Conservation (phyloP, 441 rosid species). For the Eutrema salsugineum region DNA sequence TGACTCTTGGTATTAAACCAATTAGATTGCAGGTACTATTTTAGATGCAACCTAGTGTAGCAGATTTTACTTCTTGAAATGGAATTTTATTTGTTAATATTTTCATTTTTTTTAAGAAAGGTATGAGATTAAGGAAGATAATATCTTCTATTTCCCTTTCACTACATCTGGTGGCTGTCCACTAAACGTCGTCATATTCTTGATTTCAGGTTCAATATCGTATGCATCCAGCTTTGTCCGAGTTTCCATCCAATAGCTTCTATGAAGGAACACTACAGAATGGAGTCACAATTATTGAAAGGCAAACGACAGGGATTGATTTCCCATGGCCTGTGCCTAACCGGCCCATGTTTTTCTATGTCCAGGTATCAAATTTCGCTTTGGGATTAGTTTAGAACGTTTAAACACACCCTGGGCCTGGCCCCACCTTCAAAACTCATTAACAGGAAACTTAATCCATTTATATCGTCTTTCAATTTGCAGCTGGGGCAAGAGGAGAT, state of each 20-base stretch:
- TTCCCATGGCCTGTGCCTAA: constrained; percentile 99
- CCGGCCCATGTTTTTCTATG: constrained; percentile 99
- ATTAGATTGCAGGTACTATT: constrained; percentile 91
- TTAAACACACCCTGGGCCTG: background rate
- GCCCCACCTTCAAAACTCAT: background rate
- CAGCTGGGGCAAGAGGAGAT: constrained; percentile 99
- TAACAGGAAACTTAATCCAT: background rate
- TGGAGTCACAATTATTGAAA: constrained; percentile 96
- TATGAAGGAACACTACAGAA: constrained; percentile 98
- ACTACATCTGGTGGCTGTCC: background rate
- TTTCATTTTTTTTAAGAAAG: background rate
- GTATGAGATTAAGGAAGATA: background rate
- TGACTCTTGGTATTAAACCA: constrained; percentile 96
- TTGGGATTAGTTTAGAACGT: background rate
- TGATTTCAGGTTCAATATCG: constrained; percentile 90
- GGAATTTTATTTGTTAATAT: background rate
- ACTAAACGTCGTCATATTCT: background rate
- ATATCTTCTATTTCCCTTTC: background rate
- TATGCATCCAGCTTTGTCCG: constrained; percentile 98
- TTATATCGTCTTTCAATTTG: constrained; percentile 22
- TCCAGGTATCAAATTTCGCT: constrained; percentile 59
- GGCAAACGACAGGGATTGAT: constrained; percentile 94
- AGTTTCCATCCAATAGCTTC: constrained; percentile 96
- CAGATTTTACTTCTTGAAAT: background rate
- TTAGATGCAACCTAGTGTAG: background rate